phyloP scores from a whole-genome alignment of 257 asterid genomes.

The Fraxinus cuspidata region DNA sequence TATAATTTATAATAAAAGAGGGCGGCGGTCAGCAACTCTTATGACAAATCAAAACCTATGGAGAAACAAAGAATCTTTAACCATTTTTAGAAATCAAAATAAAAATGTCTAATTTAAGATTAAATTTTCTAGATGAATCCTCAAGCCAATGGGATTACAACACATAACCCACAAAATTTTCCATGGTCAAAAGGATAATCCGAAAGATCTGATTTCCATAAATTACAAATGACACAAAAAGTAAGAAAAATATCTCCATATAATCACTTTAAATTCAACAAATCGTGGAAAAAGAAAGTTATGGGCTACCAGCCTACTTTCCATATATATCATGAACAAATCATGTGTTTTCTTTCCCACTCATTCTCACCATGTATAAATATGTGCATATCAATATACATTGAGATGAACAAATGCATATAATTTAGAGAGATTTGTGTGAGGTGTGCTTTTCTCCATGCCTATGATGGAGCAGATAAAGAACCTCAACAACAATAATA shows the following conservation, averaged over 20 bases:
- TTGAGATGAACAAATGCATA: not conserved
- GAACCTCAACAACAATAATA: not conserved
- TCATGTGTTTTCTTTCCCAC: conserved; percentile 21
- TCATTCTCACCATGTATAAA: conserved; percentile 24
- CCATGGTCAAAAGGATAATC: not conserved
- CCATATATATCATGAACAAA: not conserved
- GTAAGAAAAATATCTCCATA: conserved; percentile 17
- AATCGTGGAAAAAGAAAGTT: not conserved
- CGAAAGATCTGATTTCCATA: not conserved
- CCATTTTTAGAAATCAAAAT: not conserved
- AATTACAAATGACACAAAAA: conserved; percentile 16
- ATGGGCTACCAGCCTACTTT: not conserved
- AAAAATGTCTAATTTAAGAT: not conserved
- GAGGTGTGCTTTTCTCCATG: conserved; percentile 18
- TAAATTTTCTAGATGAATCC: not conserved
- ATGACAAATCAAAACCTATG: not conserved
- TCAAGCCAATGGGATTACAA: not conserved
- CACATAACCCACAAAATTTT: not conserved
- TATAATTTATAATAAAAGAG: not conserved
- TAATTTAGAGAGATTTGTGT: conserved; percentile 7
- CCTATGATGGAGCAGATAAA: conserved; percentile 32
- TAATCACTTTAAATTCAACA: not conserved
- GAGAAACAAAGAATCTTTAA: not conserved
- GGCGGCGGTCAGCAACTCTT: not conserved
- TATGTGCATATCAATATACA: conserved; percentile 18